Evolutionary conservation across 371 early-diverging fungal genomes (phyloP), one percentile per base, ranked within the genome.

Genomic region (Rhizopus stolonifer): DNA sequence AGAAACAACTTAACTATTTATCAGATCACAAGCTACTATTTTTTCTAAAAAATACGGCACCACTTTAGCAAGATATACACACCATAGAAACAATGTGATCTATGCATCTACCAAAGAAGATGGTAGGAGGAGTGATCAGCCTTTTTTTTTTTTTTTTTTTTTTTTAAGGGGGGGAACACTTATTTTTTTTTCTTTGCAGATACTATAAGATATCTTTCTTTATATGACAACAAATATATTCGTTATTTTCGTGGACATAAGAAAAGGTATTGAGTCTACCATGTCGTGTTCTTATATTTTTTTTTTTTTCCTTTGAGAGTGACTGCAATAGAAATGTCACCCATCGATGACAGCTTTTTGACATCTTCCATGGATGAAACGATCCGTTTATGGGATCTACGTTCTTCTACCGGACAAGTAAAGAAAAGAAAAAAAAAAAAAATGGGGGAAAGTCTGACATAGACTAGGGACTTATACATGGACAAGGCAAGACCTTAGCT

Each of bases 101-200:
- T 86, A 95, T 70, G 88, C 94, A 21, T 94, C 95, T 0, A 95
- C 96, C 31, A 95, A 95, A 65, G 89, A 89, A 61, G 91, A 95
- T 71, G 89, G 91, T 88, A 82, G 60, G 36, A 14, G 14, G 8
- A 21, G 4, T 0, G 19, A 52, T 3, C n/a, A n/a, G n/a, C 25
- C 22, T 14, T 14, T 4, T 5, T 36, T n/a, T 15, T 11, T 36
- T 36, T 36, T 32, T 15, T 22, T 24, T 19, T 43, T 6, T 26
- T 24, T n/a, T 36, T 15, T 4, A 36, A 36, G 4, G 14, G 4
- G 14, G 14, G 14, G 14, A n/a, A n/a, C n/a, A n/a, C n/a, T n/a
- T n/a, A 29, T 29, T 4, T 10, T 34, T 32, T 14, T 34, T 15
- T 34, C 9, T 26, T 4, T 29, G 7, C 66, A 92, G 92, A 97